Evolutionary conservation across 139 green algal species (phyloP), one percentile per base, ranked within the genome.

Genomic region (Coccomyxa sp.): DNA sequence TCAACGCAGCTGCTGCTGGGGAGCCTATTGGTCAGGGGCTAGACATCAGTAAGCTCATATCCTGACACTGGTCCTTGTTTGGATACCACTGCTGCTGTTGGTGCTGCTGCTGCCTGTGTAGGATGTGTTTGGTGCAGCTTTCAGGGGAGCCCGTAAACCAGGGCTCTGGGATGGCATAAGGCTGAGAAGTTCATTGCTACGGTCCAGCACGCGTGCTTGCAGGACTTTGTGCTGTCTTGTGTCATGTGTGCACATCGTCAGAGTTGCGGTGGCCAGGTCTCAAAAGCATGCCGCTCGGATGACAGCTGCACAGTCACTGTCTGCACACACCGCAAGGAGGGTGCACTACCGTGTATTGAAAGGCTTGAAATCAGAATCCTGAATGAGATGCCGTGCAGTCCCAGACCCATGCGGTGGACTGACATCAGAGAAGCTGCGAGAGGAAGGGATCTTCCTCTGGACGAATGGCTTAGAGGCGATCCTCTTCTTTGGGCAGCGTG

Each of bases 391-490:
- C 14, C 3, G 50, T 6, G 50, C 50, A 64, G 50, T 44, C 70
- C 70, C 70, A 34, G 50, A 16, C 34, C 35, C 35, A 6, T 55
- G 37, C 33, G 18, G 14, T 35, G 22, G 68, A 34, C 73, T 90
- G 36, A 83, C 81, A 37, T 85, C 82, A 31, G 89, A 92, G 81
- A 75, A 85, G 74, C 81, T 97, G 12, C 82, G 93, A 33, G 36
- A 78, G 0, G 85, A 90, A 3, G 90, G 93, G 22, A 72, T 97
- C 31, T 97, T 89, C 85, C 83, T 98, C 69, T 79, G 95, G 70
- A 92, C 97, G 84, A 96, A 97, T 70, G 93, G 93, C 69, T 74
- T 78, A 5, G 85, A 93, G 38, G 85, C 84, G 8, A 77, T 83
- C 54, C 58, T 92, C 27, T 82, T 83, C 38, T 77, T 90, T 54